These are phyloP conservation scores for Acer negundo DNA, from an alignment of 345 rosid genomes.

Conservation along the genomic window DNA sequence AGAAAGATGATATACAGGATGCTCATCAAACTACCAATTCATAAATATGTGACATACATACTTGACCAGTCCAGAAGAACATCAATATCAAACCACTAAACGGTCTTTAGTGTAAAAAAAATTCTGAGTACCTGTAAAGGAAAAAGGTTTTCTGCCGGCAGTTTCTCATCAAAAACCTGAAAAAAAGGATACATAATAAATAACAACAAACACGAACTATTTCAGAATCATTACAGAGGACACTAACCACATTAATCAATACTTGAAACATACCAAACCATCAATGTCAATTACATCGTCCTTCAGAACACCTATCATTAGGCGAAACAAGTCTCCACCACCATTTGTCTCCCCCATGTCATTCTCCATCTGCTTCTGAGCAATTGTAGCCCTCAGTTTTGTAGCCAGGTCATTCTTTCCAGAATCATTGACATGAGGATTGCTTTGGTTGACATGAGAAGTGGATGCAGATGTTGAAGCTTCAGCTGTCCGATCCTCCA, in stretches of 20 bases:
- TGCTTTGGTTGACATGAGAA: constrained; percentile 62
- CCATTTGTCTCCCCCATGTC: constrained; percentile 78
- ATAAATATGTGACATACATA: neutral
- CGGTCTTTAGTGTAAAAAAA: neutral
- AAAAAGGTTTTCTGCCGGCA: constrained; percentile 84
- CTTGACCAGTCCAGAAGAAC: neutral
- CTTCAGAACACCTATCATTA: constrained; percentile 86
- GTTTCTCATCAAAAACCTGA: constrained; percentile 87
- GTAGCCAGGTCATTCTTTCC: constrained; percentile 90
- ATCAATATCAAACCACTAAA: constrained; percentile 10
- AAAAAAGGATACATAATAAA: constrained; percentile 19
- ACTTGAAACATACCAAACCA: constrained; percentile 72
- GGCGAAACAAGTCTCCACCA: constrained; percentile 79
- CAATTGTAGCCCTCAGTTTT: constrained; percentile 87
- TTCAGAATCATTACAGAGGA: constrained; percentile 2
- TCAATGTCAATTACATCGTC: constrained; percentile 95
- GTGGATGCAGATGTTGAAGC: constrained; percentile 82
- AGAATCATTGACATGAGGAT: constrained; percentile 51
- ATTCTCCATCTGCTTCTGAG: constrained; percentile 90
- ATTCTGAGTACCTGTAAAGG: constrained; percentile 74
- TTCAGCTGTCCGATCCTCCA: constrained; percentile 57
- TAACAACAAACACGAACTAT: neutral
- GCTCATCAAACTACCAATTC: neutral
- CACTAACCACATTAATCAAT: constrained; percentile 2
- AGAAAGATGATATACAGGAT: neutral